A percentile compares a stretch with the other conserved stretches of the same genome.
Evolutionary conservation across 2,329 filamentous ascomycete genomes (phyloP).

Genomic region (Acarospora socialis): DNA sequence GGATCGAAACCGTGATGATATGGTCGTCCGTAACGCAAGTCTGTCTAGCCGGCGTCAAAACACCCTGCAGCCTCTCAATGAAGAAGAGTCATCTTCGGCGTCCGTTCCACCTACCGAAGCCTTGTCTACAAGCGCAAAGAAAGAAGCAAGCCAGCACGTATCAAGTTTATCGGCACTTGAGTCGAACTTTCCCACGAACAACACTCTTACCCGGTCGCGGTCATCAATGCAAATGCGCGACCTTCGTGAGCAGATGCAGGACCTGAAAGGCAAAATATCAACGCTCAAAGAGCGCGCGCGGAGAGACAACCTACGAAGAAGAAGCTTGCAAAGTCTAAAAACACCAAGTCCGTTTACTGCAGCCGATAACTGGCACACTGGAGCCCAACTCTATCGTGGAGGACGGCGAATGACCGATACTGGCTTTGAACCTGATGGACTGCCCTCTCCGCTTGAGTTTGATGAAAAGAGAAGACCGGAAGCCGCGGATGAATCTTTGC

Average conservation of each 20-base stretch:
- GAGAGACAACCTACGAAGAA: constrained; percentile 62
- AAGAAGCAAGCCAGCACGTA: no score
- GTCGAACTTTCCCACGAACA: constrained; percentile 23
- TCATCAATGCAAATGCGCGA: constrained; percentile 61
- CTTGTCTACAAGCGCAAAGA: neutral
- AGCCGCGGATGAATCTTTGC: neutral
- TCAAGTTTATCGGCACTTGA: constrained; percentile 22
- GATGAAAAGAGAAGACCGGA: constrained; percentile 2
- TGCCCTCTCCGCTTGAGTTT: constrained; percentile 14
- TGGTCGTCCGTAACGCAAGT: constrained; percentile 26
- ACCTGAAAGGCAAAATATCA: constrained; percentile 73
- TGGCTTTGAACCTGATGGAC: constrained; percentile 2
- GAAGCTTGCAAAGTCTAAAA: constrained; percentile 61
- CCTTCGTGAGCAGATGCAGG: constrained; percentile 72
- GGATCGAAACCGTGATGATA: constrained; percentile 10
- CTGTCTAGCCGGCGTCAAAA: constrained; percentile 27
- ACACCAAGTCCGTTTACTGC: constrained; percentile 69
- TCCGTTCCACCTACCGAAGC: constrained; percentile 11
- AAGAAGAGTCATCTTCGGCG: constrained; percentile 29
- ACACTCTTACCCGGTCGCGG: constrained; percentile 47
- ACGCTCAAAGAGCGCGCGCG: constrained; percentile 63
- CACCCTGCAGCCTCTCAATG: constrained; percentile 39
- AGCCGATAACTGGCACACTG: constrained; percentile 44
- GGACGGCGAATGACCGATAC: constrained; percentile 23
- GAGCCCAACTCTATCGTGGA: constrained; percentile 23